phyloP scores from a whole-genome alignment of 106 monocot species.

The Vanilla planifolia region DNA sequence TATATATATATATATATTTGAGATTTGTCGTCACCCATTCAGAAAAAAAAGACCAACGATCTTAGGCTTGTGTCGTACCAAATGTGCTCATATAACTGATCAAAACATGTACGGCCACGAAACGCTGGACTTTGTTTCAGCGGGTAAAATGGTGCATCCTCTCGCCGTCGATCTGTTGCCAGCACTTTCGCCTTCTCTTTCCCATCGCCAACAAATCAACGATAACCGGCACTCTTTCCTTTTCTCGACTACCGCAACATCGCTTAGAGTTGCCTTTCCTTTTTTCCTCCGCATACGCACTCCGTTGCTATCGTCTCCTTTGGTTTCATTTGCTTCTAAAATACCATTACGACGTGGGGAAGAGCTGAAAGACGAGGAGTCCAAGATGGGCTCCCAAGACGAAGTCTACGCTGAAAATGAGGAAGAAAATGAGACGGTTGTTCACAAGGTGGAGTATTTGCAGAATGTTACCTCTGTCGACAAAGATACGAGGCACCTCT shows the following conservation, averaged over 20 bases:
- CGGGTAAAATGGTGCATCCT: too few relatives aligned
- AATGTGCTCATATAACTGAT: too few relatives aligned
- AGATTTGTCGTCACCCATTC: too few relatives aligned
- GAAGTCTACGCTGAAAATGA: too few relatives aligned
- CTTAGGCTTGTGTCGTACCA: too few relatives aligned
- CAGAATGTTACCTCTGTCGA: conserved; percentile 18
- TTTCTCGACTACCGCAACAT: background rate
- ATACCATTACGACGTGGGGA: background rate
- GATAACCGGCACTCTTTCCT: background rate
- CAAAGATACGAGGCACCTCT: conserved; percentile 28
- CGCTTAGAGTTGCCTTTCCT: background rate
- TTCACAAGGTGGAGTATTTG: background rate
- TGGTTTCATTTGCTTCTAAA: background rate
- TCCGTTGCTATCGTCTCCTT: background rate
- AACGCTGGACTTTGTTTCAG: too few relatives aligned
- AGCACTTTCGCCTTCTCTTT: background rate
- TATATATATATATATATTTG: too few relatives aligned
- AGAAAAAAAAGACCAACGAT: too few relatives aligned
- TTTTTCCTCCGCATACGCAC: background rate
- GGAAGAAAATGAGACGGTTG: conserved; percentile 6
- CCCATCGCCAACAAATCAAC: background rate
- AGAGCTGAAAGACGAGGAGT: background rate
- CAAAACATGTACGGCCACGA: too few relatives aligned
- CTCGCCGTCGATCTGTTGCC: background rate
- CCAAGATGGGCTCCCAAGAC: background rate